phyloP scores from a whole-genome alignment of 345 rosid genomes.

The Ailanthus altissimus region DNA sequence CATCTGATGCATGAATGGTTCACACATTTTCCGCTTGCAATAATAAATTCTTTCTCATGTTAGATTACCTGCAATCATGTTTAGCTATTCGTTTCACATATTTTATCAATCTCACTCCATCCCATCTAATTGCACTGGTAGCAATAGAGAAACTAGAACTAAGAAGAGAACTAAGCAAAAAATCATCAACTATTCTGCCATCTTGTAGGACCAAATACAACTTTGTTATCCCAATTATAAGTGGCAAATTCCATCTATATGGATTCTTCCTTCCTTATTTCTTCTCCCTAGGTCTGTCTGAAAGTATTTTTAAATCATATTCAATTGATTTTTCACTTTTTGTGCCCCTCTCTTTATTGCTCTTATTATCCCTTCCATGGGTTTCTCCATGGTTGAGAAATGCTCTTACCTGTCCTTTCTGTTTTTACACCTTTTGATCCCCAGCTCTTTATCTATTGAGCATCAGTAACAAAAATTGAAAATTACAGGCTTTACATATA shows the following conservation, averaged over 20 bases:
- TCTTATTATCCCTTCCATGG: background rate
- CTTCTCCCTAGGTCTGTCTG: background rate
- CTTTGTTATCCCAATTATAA: background rate
- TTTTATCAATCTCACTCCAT: background rate
- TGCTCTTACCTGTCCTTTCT: background rate
- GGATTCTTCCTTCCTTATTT: background rate
- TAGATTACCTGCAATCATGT: background rate
- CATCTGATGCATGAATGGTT: background rate
- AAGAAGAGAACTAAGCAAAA: background rate
- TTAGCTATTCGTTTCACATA: background rate
- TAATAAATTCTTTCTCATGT: background rate
- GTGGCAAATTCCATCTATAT: background rate
- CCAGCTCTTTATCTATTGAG: background rate
- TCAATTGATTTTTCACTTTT: background rate
- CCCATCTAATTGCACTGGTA: background rate
- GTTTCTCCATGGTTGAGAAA: background rate
- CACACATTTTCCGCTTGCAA: background rate
- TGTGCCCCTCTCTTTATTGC: background rate
- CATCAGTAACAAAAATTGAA: background rate
- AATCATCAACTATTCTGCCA: background rate
- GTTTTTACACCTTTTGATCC: background rate
- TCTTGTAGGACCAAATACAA: background rate
- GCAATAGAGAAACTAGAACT: background rate
- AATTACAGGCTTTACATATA: constrained; percentile 49
- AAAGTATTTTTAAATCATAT: background rate